Base-by-base conservation (phyloP, 148 eudicot genomes). In the Amaranthus cruentus region DNA sequence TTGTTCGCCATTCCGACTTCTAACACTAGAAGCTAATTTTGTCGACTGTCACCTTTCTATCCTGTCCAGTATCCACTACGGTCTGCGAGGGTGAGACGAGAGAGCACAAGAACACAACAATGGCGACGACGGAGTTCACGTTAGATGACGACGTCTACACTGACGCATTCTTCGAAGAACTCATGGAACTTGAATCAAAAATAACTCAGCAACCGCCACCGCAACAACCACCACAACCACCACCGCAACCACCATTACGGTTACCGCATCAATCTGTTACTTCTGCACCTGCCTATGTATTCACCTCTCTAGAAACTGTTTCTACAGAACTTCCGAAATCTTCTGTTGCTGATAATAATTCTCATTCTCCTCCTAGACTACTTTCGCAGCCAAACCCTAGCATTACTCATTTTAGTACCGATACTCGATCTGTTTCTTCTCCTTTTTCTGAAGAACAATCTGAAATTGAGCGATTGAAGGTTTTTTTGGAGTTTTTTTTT, bases 351-450 rank as follows among this genome's bases (percentile, higher is more conserved):
- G 69, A 6, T 21, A 46, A 68, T 13, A 49, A 77, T 51, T 83
- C 85, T 80, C 79, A 90, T 54, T 92, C 98, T 55, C 98, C 97
- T 13, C 98, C 98, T 52, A 85, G 90, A 43, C 85, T 81, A 60
- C 81, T 93, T 55, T 88, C 98, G n/a, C 98, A 93, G 87, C 81
- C 91, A 53, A 66, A 51, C 54, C 59, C 55, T 63, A 79, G 3
- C 0, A 47, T 1, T 7, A 42, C 38, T 10, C 15, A 6, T 63
- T 55, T 44, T 58, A 51, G 10, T 52, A 44, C 47, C 2, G 15
- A 55, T 12, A 63, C 52, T 78, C 78, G 78, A 66, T 74, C 78
- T 46, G 54, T 47, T 44, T 62, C 43, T 8, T 70, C 82, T 21
- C 66, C 78, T 47, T 47, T 47, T 48, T 5, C 69, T 62, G 81